Evolutionary conservation across 2,329 filamentous ascomycete species (phyloP), one percentile per base, ranked within the genome.

Genomic region (Talaromyces rugulosus): DNA sequence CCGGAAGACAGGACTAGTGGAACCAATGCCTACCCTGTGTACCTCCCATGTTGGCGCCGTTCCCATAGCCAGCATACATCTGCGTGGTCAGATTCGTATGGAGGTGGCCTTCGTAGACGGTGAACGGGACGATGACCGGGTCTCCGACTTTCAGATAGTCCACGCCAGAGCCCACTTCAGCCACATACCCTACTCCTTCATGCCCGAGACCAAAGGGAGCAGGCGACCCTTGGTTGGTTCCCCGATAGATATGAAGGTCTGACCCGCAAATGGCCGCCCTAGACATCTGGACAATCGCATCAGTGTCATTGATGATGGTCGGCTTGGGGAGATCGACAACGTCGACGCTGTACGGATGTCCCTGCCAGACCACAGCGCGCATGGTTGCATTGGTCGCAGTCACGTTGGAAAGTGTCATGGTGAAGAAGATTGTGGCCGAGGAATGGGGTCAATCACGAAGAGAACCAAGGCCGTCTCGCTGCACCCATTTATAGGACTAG

Each of bases 281-380:
- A 4, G 74, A 73, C 55, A 77, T 68, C 11, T 69, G 70, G 6
- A 78, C 70, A 36, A 80, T 66, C 3, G 71, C 75, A 65, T 80
- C 77, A 14, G 63, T 69, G 23, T 63, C 61, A 42, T 65, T 67
- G 8, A 64, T 56, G 55, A 68, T 62, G 6, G 52, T 65, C 16
- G 69, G 69, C 8, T 47, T 62, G 4, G 71, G 70, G 11, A 70
- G 27, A 36, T 71, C 64, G 12, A 63, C 55, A 2, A 72, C 69
- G 4, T 62, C 61, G 4, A 74, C 66, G n/a, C 69, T 61, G 59
- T 67, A 70, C 6, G 70, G 65, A 23, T 66, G 64, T 4, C 70
- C 71, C 44, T 67, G 42, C 68, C 67, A 73, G 4, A 70, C 61
- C 2, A 73, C 70, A 11, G 66, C 68, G 31, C 70, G 70, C 71